A percentile compares a stretch with the other conserved stretches of the same genome.
phyloP scores from a whole-genome alignment of 2,329 filamentous ascomycete genomes.

The Fusarium coicis region DNA sequence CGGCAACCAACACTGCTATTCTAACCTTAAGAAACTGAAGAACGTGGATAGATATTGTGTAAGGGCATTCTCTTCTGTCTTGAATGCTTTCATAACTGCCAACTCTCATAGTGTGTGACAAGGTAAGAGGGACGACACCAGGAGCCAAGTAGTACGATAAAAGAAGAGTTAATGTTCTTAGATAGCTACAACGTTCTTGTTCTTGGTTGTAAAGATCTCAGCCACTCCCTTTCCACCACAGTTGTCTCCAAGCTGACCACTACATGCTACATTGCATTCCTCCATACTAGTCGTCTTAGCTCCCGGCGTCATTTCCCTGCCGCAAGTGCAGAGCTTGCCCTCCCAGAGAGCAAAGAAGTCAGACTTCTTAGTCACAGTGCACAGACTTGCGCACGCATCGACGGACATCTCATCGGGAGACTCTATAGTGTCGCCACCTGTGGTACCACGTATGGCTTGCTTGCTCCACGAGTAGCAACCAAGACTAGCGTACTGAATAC shows the following conservation, averaged over 20 bases:
- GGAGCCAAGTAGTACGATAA: rapidly evolving
- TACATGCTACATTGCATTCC: background rate
- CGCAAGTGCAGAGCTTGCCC: background rate
- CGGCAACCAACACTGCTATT: background rate
- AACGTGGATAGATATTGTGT: rapidly evolving
- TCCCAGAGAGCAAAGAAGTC: background rate
- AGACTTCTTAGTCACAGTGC: background rate
- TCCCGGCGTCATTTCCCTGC: background rate
- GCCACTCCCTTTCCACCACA: background rate
- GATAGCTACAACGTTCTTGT: background rate
- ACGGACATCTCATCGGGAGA: background rate
- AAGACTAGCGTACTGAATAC: background rate
- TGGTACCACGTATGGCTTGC: background rate
- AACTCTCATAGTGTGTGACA: background rate
- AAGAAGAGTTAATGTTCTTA: rapidly evolving
- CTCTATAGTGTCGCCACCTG: background rate
- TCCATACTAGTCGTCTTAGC: background rate
- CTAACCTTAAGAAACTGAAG: background rate
- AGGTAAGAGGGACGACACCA: background rate
- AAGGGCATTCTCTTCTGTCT: rapidly evolving
- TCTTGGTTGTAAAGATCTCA: background rate
- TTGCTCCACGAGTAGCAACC: background rate
- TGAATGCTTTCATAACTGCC: background rate
- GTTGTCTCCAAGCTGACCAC: background rate
- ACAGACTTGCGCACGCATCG: background rate